Evolutionary conservation across 352 stramenopile genomes (phyloP).

Genomic region (Phytopythium mirpurense): DNA sequence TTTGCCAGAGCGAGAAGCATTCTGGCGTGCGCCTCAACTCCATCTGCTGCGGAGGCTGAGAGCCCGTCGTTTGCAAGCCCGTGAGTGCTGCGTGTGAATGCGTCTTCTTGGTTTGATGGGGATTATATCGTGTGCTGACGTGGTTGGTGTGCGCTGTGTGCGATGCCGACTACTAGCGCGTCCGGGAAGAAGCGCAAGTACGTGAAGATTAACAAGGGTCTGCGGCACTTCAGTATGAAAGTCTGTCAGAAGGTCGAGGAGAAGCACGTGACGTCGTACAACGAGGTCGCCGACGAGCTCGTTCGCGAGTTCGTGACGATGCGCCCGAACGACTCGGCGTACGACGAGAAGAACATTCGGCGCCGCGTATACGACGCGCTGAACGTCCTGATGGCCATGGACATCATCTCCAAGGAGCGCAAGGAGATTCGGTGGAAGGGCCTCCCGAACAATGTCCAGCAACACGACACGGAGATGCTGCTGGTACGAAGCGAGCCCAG

Average conservation of each 20-base stretch:
- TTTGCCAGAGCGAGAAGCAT: background rate
- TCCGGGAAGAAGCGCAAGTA: conserved; percentile 76
- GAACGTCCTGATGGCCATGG: conserved; percentile 98
- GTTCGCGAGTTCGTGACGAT: conserved; percentile 87
- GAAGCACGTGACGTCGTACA: conserved; percentile 94
- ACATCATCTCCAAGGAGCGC: conserved; percentile 97
- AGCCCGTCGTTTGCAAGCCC: conserved; percentile 59
- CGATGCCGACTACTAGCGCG: conserved; percentile 19
- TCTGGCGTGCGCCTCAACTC: background rate
- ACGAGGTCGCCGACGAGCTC: conserved; percentile 93
- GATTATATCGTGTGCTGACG: no score
- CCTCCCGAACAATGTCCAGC: conserved; percentile 70
- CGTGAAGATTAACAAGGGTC: conserved; percentile 87
- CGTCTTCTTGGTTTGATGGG: no score
- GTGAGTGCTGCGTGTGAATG: conserved; percentile 21
- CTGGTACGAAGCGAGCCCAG: conserved; percentile 29
- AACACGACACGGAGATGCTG: conserved; percentile 87
- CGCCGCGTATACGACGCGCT: conserved; percentile 96
- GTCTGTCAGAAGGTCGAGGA: conserved; percentile 96
- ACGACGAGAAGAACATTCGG: conserved; percentile 95
- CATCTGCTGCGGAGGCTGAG: conserved; percentile 5
- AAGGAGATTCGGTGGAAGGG: conserved; percentile 90
- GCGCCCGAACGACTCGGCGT: conserved; percentile 78
- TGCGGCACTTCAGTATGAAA: conserved; percentile 95
- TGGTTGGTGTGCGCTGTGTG: background rate